These are phyloP conservation scores for Lentinula boryana DNA, from an alignment of 768 basidiomycete species.

Conservation along the genomic window DNA sequence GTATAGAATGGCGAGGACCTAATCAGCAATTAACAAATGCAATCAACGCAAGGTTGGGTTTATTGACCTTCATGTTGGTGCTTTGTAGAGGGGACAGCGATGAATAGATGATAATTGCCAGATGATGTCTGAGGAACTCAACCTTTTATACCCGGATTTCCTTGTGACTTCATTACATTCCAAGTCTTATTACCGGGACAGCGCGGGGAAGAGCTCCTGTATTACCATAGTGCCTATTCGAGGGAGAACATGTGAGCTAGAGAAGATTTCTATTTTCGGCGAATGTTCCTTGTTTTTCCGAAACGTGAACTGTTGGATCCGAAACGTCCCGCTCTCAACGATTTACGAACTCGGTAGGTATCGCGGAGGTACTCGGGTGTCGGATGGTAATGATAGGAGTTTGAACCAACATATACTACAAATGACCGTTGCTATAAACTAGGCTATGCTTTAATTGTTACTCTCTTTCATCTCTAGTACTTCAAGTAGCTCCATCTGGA, in stretches of 20 bases:
- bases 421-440: neutral
- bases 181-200: neutral
- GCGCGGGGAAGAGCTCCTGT: neutral
- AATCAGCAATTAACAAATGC: neutral
- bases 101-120: neutral
- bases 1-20: constrained; percentile 76
- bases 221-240: neutral
- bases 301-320: neutral
- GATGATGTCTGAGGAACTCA: neutral
- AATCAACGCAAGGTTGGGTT: too few relatives aligned
- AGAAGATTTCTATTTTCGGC: neutral
- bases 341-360: too few relatives aligned
- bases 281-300: neutral
- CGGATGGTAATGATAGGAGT: neutral
- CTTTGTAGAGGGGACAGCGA: neutral
- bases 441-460: neutral
- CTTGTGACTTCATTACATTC: neutral
- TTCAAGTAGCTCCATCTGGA: constrained; percentile 12
- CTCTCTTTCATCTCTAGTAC: neutral
- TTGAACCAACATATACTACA: neutral
- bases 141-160: neutral
- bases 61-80: neutral
- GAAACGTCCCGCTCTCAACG: neutral
- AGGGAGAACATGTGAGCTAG: neutral
- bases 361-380: neutral